Base-by-base conservation (phyloP, 257 asterid species). In the Apocynum venetum region DNA sequence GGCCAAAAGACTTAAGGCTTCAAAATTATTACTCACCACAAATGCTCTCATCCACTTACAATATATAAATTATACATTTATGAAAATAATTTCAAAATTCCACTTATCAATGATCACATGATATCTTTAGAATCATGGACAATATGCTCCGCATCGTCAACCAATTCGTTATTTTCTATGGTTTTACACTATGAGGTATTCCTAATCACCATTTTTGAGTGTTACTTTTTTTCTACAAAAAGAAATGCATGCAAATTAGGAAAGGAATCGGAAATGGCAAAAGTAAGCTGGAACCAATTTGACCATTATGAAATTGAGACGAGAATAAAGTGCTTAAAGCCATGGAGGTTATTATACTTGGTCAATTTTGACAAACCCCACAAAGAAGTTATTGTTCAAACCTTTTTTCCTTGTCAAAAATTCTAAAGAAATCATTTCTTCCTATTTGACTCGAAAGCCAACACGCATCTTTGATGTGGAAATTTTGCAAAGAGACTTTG, bases 351-450 rank as follows among this genome's bases (percentile, higher is more conserved):
- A 61, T 36, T 64, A 57, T 64, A 64, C n/a, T 36, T 55, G 46
- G 67, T 55, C 52, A 40, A 41, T 53, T 20, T 73, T 73, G 77
- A 73, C 55, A 61, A 53, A 11, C 55, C 69, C 69, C 41, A 15
- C 55, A 11, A 35, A 11, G 38, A 31, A 40, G 76, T 40, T 35
- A 36, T 72, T 15, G 15, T 15, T 52, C 19, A 13, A 36, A 72
- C 15, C 38, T 52, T 8, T 40, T 46, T 59, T 12, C 4, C 71
- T 78, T 47, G 43, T 53, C 53, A 71, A 71, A 31, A 71, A 57
- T 46, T 47, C 17, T 8, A 47, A 53, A 5, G 43, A 71, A 70
- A 49, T 20, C 36, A 36, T 46, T 20, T 36, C 6, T 15, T 40
- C 71, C 59, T 44, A 71, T 69, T 70, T 74, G 41, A 52, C 75